Conservation (phyloP, 345 rosid genomes). For the Eucalyptus regnans region DNA sequence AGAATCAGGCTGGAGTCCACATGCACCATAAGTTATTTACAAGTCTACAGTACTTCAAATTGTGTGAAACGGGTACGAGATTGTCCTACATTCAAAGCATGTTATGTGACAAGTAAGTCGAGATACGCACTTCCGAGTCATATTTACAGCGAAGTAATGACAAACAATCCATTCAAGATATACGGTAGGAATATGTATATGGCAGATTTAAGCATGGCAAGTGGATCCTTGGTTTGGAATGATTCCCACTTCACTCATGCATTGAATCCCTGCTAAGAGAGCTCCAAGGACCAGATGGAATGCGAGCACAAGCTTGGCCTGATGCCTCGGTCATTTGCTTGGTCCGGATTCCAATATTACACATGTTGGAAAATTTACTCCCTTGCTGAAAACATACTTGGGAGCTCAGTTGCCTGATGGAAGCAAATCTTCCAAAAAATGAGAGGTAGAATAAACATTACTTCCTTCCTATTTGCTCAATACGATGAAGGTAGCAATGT, state of each 20-base stretch:
- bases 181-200: not conserved
- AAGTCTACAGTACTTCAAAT: not conserved
- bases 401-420: not conserved
- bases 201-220: not conserved
- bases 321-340: constrained; percentile 74
- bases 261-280: constrained; percentile 61
- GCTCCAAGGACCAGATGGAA: constrained; percentile 77
- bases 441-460: not conserved
- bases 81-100: not conserved
- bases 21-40: no score
- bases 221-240: not conserved
- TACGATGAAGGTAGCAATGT: not conserved
- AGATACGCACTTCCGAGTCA: not conserved
- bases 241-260: constrained; percentile 16
- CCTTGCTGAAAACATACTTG: not conserved
- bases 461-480: not conserved
- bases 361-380: constrained; percentile 32
- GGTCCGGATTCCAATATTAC: constrained; percentile 56
- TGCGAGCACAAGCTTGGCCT: constrained; percentile 63
- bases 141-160: constrained; percentile 14
- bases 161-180: not conserved
- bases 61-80: not conserved
- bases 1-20: no score
- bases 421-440: not conserved
- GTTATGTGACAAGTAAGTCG: not conserved